A percentile compares a stretch with the other conserved stretches of the same genome.
These are phyloP conservation scores for Pseudognaphalium luteoalbum DNA, from an alignment of 129 eudicot species.

Conservation along the genomic window DNA sequence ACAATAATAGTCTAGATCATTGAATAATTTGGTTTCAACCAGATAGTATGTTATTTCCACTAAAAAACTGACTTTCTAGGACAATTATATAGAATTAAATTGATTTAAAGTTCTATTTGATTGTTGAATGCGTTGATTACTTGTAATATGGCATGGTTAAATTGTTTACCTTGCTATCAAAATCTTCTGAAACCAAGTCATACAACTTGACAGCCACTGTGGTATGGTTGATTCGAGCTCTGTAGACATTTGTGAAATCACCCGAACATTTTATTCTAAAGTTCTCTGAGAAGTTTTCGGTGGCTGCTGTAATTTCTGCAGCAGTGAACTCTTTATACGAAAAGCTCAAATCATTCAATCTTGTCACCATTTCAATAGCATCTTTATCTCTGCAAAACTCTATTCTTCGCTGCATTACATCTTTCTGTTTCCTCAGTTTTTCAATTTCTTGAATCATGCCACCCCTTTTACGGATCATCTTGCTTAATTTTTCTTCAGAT, in stretches of 20 bases:
- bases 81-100: neutral
- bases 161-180: conserved; percentile 52
- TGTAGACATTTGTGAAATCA: conserved; percentile 54
- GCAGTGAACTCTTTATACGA: conserved; percentile 55
- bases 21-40: neutral
- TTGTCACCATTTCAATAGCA: conserved; percentile 49
- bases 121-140: neutral
- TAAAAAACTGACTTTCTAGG: no score
- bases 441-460: conserved; percentile 65
- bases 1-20: neutral
- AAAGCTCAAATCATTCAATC: conserved; percentile 36
- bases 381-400: conserved; percentile 86
- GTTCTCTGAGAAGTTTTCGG: conserved; percentile 53
- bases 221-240: conserved; percentile 51
- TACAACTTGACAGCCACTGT: conserved; percentile 60
- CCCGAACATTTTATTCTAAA: conserved; percentile 50
- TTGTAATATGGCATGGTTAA: neutral
- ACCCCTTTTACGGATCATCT: conserved; percentile 43
- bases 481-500: conserved; percentile 52
- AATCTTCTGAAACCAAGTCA: conserved; percentile 29
- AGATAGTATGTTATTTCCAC: no score
- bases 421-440: conserved; percentile 60
- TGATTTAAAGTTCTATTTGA: neutral
- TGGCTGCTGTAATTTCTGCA: conserved; percentile 62
- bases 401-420: conserved; percentile 58